Conservation (phyloP, 257 asterid species). For the Fraxinus excelsior region DNA sequence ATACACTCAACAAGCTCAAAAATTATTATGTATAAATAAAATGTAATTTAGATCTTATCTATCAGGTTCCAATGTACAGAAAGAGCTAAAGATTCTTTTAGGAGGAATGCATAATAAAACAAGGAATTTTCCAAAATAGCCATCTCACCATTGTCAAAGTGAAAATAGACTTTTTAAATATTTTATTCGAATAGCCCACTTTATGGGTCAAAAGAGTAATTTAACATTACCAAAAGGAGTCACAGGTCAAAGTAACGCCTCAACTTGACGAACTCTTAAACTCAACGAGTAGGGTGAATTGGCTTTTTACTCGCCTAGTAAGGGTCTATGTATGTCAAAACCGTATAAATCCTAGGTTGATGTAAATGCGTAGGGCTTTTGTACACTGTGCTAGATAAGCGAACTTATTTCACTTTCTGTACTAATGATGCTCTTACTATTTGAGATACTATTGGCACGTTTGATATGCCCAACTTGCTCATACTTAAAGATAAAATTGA, state of each 20-base stretch:
- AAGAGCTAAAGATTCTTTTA: constrained; percentile 8
- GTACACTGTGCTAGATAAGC: background rate
- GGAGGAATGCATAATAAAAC: background rate
- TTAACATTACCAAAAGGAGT: background rate
- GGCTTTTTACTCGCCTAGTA: background rate
- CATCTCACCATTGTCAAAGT: background rate
- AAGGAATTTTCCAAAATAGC: background rate
- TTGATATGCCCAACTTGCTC: background rate
- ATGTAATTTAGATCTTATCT: background rate
- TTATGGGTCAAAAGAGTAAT: background rate
- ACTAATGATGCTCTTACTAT: background rate
- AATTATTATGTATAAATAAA: constrained; percentile 15
- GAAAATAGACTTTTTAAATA: background rate
- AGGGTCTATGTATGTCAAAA: background rate
- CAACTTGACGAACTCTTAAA: background rate
- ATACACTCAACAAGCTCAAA: background rate
- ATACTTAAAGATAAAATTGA: background rate
- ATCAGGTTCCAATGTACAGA: background rate
- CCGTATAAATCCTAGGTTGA: background rate
- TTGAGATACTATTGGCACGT: background rate
- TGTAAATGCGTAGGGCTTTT: background rate
- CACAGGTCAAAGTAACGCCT: background rate
- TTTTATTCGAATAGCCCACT: background rate
- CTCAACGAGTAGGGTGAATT: background rate
- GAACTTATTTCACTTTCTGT: background rate